Evolutionary conservation across 768 basidiomycete genomes (phyloP).

Genomic region (Amanita inopinata): DNA sequence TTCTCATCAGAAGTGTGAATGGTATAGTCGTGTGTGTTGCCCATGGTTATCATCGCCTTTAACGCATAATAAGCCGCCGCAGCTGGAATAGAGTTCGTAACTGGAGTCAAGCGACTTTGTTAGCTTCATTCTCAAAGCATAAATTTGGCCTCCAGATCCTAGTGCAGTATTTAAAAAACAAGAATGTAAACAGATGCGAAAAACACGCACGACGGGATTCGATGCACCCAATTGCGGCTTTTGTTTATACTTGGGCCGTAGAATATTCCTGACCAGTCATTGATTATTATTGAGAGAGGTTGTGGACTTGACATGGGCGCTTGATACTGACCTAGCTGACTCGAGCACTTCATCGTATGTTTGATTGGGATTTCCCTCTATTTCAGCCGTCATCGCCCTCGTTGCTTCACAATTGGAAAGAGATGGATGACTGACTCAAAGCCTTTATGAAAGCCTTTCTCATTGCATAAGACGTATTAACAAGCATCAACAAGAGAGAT

Average conservation of each 20-base stretch:
- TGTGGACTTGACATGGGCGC: not conserved
- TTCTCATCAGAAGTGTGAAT: no score
- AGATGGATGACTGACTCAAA: constrained; percentile 25
- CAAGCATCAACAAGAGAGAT: not conserved
- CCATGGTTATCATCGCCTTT: no score
- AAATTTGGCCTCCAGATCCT: constrained; percentile 4
- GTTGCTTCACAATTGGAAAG: not conserved
- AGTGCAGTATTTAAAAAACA: no score
- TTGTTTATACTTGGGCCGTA: constrained; percentile 37
- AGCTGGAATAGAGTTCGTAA: no score
- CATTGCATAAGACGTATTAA: not conserved
- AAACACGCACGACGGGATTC: constrained; percentile 1
- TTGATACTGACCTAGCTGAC: constrained; percentile 37
- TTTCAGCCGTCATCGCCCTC: not conserved
- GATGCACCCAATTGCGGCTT: constrained; percentile 8
- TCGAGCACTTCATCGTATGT: constrained; percentile 55
- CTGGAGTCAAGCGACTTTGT: not conserved
- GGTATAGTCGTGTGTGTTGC: no score
- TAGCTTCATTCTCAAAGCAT: not conserved
- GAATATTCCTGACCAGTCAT: constrained; percentile 30
- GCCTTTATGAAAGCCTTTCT: constrained; percentile 51
- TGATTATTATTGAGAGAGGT: not conserved
- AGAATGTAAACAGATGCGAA: not conserved
- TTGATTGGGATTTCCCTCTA: constrained; percentile 43
- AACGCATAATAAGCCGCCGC: no score